Conservation (phyloP, 768 basidiomycete species). For the Termitomyces bulborhizus region DNA sequence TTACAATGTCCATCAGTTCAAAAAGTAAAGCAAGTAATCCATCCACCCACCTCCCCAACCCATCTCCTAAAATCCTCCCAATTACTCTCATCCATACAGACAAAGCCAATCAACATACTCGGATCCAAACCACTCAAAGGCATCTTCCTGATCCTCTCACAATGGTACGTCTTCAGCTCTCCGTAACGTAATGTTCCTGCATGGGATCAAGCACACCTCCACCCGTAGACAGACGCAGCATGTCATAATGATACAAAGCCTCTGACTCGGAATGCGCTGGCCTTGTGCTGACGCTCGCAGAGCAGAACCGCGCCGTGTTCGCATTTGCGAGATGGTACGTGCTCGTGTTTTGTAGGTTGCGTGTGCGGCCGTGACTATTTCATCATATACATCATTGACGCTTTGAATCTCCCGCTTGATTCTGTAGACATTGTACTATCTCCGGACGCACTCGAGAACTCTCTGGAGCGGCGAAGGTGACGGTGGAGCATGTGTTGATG, state of each 20-base stretch:
- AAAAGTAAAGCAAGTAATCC: neutral
- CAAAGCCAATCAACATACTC: conserved; percentile 94
- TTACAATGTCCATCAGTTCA: conserved; percentile 12
- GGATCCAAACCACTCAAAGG: conserved; percentile 86
- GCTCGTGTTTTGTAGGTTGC: neutral
- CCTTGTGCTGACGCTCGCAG: too few relatives aligned
- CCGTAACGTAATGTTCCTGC: too few relatives aligned
- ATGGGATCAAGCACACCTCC: too few relatives aligned
- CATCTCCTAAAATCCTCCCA: conserved; percentile 77
- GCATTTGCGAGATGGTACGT: too few relatives aligned
- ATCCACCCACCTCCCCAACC: conserved; percentile 57
- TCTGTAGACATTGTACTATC: too few relatives aligned
- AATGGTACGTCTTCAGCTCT: conserved; percentile 31
- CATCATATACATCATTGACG: neutral
- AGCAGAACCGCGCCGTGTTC: too few relatives aligned
- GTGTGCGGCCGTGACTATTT: neutral
- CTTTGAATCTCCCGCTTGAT: neutral
- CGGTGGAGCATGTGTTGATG: conserved; percentile 50
- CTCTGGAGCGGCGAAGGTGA: conserved; percentile 64
- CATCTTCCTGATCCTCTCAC: conserved; percentile 96
- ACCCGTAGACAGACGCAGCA: too few relatives aligned
- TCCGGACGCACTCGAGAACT: conserved; percentile 33
- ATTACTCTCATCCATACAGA: conserved; percentile 79
- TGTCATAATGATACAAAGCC: too few relatives aligned
- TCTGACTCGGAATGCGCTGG: too few relatives aligned